These are phyloP conservation scores for Podila epicladia DNA, from an alignment of 192 early-diverging fungal species.

Conservation along the genomic window DNA sequence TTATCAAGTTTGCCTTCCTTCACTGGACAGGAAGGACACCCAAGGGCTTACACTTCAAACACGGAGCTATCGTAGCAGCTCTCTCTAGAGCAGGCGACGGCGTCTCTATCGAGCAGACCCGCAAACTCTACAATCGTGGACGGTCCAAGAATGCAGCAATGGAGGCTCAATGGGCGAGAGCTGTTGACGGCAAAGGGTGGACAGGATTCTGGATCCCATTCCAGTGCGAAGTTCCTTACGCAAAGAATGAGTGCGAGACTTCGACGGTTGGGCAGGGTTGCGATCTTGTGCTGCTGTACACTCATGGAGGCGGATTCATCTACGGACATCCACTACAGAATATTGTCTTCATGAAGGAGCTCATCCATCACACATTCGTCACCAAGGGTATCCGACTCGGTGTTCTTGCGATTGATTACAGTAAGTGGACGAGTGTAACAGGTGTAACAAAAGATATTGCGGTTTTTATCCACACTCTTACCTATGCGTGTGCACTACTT, in stretches of 20 bases:
- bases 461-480: too few species aligned
- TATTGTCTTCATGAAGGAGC: background rate
- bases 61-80: too few species aligned
- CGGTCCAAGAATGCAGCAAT: background rate
- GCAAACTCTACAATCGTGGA: too few species aligned
- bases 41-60: too few species aligned
- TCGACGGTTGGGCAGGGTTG: background rate
- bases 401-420: background rate
- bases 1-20: too few species aligned
- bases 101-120: too few species aligned
- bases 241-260: background rate
- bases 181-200: background rate
- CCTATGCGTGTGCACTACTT: too few species aligned
- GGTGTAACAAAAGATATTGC: too few species aligned
- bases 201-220: background rate
- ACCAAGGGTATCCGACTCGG: background rate
- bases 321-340: background rate
- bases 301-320: background rate
- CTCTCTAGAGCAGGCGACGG: too few species aligned
- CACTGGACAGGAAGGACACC: too few species aligned
- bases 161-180: background rate
- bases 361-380: background rate
- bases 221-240: background rate
- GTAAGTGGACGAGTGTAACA: too few species aligned
- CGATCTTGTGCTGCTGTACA: background rate